Conservation (phyloP, 2,329 filamentous ascomycete genomes). For the Stagonosporopsis cucurbitacearum region DNA sequence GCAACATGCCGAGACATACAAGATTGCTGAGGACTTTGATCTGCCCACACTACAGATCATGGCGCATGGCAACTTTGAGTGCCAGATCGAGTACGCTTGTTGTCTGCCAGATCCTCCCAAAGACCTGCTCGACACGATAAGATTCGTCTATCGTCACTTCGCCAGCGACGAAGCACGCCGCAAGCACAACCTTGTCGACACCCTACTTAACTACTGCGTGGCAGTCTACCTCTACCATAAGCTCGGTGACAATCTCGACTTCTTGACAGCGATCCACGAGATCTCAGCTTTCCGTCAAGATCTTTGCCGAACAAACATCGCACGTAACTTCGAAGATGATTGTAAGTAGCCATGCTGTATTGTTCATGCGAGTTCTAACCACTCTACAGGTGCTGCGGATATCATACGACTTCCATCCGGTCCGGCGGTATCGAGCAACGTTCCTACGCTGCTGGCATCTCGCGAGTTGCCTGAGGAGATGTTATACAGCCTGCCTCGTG, state of each 20-base stretch:
- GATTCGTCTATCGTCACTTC: constrained; percentile 44
- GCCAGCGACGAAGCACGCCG: constrained; percentile 27
- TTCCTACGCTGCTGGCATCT: constrained; percentile 13
- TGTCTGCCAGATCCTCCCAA: constrained; percentile 47
- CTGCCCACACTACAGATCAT: constrained; percentile 48
- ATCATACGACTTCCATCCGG: constrained; percentile 9
- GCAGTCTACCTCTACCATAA: constrained; percentile 47
- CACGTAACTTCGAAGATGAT: constrained; percentile 50
- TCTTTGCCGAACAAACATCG: constrained; percentile 48
- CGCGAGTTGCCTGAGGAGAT: constrained; percentile 24
- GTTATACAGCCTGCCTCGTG: constrained; percentile 22
- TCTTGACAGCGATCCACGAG: constrained; percentile 47
- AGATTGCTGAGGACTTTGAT: constrained; percentile 51
- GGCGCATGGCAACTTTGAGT: constrained; percentile 50
- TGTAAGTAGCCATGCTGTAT: constrained; percentile 37
- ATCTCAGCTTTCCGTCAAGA: constrained; percentile 50
- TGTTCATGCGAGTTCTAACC: not conserved
- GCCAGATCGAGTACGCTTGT: constrained; percentile 49
- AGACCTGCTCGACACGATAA: constrained; percentile 51
- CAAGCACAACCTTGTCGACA: constrained; percentile 44
- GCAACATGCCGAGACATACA: constrained; percentile 51
- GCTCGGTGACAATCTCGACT: constrained; percentile 45
- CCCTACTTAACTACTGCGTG: constrained; percentile 54
- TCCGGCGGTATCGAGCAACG: not conserved
- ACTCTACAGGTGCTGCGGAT: constrained; percentile 9